Evolutionary conservation across 1,284 basidiomycete genomes (phyloP).

Genomic region (Rhizoctonia solani): DNA sequence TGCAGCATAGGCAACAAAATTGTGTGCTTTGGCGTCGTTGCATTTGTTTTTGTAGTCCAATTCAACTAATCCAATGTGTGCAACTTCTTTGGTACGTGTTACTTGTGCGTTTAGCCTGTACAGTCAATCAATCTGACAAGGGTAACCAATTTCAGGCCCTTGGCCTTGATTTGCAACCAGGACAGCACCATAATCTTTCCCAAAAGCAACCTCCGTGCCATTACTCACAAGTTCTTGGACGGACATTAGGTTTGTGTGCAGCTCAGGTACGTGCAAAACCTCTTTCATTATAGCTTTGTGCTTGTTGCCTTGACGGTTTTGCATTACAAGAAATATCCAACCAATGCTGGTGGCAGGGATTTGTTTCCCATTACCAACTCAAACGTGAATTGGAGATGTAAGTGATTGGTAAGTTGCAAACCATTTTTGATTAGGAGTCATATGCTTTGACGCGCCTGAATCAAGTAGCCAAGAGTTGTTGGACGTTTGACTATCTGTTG

Average conservation of each 20-base stretch:
- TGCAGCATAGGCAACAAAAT: conserved; percentile 12
- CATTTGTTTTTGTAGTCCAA: not conserved
- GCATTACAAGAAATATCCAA: not conserved
- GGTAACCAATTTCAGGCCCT: not conserved
- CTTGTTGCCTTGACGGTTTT: not conserved
- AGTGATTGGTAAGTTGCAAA: conserved; percentile 12
- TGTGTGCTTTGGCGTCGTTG: not conserved
- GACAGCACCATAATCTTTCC: not conserved
- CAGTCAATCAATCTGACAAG: not conserved
- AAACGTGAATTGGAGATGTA: not conserved
- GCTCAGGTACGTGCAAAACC: conserved; percentile 5
- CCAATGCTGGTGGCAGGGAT: not conserved
- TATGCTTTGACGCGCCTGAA: conserved; percentile 10
- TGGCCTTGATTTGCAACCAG: not conserved
- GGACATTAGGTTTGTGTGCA: conserved; percentile 6
- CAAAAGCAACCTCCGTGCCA: not conserved
- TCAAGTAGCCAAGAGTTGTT: conserved; percentile 2
- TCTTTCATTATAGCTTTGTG: not conserved
- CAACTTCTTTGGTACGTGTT: not conserved
- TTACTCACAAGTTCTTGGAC: not conserved
- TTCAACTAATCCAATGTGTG: not conserved
- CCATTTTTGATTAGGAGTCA: not conserved
- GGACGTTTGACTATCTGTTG: no score
- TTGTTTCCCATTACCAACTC: not conserved
- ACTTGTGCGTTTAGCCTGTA: conserved; percentile 8